phyloP scores from a whole-genome alignment of 495 filamentous ascomycete genomes.

The Mycothermus thermophilus region DNA sequence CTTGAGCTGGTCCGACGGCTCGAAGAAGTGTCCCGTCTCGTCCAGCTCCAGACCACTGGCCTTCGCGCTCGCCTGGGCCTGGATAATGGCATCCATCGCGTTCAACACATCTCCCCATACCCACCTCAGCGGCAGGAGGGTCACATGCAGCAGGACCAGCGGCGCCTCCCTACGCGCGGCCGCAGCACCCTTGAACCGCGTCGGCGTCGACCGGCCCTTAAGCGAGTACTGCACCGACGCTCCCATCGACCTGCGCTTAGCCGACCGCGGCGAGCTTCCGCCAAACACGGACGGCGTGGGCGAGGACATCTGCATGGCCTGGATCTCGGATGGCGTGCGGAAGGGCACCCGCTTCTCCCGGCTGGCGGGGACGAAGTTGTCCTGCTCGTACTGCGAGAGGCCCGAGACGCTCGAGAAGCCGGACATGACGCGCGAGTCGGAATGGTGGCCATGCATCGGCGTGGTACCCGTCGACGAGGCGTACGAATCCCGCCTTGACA shows the following conservation, averaged over 20 bases:
- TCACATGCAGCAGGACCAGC: conserved; percentile 79
- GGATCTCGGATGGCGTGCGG: conserved; percentile 57
- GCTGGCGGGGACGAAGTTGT: conserved; percentile 27
- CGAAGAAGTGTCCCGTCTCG: conserved; percentile 6
- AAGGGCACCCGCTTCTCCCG: conserved; percentile 28
- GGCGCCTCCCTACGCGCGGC: conserved; percentile 42
- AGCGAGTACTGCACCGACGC: conserved; percentile 35
- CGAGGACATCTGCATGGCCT: conserved; percentile 66
- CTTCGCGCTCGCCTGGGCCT: conserved; percentile 7
- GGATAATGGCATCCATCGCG: conserved; percentile 18
- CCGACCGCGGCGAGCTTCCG: conserved; percentile 31
- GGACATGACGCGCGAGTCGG: conserved; percentile 15
- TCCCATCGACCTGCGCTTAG: conserved; percentile 31
- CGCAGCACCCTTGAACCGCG: conserved; percentile 35
- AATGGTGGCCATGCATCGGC: not conserved
- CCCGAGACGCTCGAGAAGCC: conserved; percentile 27
- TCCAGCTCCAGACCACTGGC: conserved; percentile 4
- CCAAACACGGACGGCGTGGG: conserved; percentile 38
- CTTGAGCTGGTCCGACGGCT: conserved; percentile 40
- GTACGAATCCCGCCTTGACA: conserved; percentile 7
- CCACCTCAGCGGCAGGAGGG: conserved; percentile 57
- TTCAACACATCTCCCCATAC: conserved; percentile 48
- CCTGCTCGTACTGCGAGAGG: conserved; percentile 30
- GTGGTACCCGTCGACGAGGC: too few species aligned
- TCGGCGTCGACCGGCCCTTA: conserved; percentile 46